These are phyloP conservation scores for Venturia oleaginea DNA, from an alignment of 2,329 filamentous ascomycete species.

Conservation along the genomic window DNA sequence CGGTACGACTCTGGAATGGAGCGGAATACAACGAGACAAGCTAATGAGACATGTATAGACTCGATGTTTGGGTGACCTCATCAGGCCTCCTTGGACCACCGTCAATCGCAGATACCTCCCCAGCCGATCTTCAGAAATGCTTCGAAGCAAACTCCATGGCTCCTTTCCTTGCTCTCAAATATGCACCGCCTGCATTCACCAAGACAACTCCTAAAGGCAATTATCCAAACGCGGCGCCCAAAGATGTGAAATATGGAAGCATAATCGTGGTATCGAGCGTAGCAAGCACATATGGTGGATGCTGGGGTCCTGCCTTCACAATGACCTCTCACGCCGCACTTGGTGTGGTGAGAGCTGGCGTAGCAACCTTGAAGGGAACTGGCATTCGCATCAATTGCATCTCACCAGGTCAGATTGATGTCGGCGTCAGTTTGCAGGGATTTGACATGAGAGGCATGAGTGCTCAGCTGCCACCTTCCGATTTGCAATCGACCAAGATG, in stretches of 20 bases:
- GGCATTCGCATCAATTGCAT: constrained; percentile 52
- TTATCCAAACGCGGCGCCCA: constrained; percentile 53
- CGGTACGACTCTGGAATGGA: constrained; percentile 20
- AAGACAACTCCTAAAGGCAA: constrained; percentile 46
- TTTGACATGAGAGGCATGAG: constrained; percentile 43
- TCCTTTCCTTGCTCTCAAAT: constrained; percentile 57
- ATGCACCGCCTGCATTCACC: constrained; percentile 54
- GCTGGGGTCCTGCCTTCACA: constrained; percentile 53
- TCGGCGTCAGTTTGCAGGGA: constrained; percentile 38
- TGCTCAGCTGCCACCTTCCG: constrained; percentile 47
- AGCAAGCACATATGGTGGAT: constrained; percentile 48
- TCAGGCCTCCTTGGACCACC: constrained; percentile 50
- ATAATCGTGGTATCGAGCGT: constrained; percentile 54
- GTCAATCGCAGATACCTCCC: constrained; percentile 47
- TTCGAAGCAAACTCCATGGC: constrained; percentile 54
- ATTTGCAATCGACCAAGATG: constrained; percentile 41
- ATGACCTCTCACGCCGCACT: constrained; percentile 53
- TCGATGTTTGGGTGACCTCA: constrained; percentile 53
- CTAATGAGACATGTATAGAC: constrained; percentile 21
- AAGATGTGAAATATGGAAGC: constrained; percentile 50
- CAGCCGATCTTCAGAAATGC: constrained; percentile 45
- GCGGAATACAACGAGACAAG: background rate
- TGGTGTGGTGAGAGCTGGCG: constrained; percentile 51
- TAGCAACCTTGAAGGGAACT: constrained; percentile 48
- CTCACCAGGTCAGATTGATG: constrained; percentile 38